Base-by-base conservation (phyloP, 768 basidiomycete genomes). In the Calocera viscosa region DNA sequence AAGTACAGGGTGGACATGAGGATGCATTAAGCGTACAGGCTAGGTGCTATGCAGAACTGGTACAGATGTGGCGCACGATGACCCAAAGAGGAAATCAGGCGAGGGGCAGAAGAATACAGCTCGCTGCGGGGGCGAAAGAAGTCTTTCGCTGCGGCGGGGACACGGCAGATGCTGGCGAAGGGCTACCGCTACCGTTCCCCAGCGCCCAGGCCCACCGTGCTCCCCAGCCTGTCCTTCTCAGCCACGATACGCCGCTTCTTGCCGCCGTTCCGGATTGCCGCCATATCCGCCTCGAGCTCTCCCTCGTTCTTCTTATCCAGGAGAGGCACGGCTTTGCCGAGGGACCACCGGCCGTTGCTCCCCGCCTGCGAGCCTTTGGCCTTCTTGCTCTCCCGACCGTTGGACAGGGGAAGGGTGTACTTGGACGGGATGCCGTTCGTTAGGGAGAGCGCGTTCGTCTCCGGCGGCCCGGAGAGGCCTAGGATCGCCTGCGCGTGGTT, bases 401-500 rank as follows among this genome's bases (percentile, higher is more conserved):
- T 66, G 5, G 85, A 87, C 12, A 91, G 82, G 0, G 88, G 82
- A 11, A 90, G 79, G 0, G 90, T 88, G 79, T 90, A 91, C 12
- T 88, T 89, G 0, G 91, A 92, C 1, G 90, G 89, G 39, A 93
- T 82, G 72, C 92, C 91, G 70, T 93, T 91, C 41, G 88, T 82
- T 53, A 92, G 85, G 3, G 91, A 92, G 72, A 90, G 88, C 1
- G 90, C 90, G 73, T 91, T 92, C 8, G 68, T 66, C 26, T 68
- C 68, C 22, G 69, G 64, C 17, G 70, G 69, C 39, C 83, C 81
- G 74, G 89, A 83, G 0, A 86, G 87, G 78, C 24, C 77, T 67
- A 67, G 73, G 63, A 49, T 72, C 70, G 12, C 66, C 68, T 28
- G 80, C 80, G 68, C 81, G 83, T 14, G 77, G 71, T 24, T 60